Evolutionary conservation across 2,329 filamentous ascomycete species (phyloP).

Genomic region (Aspergillus sergii): DNA sequence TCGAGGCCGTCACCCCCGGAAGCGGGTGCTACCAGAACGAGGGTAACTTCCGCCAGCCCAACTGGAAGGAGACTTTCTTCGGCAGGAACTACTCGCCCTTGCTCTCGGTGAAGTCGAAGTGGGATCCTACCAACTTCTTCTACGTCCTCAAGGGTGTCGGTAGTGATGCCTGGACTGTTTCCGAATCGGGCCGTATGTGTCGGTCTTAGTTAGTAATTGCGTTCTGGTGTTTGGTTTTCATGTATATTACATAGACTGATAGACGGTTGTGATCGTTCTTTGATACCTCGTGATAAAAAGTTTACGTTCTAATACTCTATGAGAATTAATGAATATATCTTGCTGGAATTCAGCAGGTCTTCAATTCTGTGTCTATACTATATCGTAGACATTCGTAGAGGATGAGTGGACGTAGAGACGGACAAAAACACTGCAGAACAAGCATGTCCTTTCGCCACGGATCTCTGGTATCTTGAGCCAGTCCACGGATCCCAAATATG

Average conservation of each 20-base stretch:
- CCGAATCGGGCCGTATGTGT: conserved; percentile 33
- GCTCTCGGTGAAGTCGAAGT: conserved; percentile 43
- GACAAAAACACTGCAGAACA: too few species aligned
- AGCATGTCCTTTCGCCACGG: background rate
- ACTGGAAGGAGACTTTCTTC: conserved; percentile 47
- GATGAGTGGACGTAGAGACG: background rate
- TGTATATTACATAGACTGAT: background rate
- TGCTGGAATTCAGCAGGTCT: background rate
- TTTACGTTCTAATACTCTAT: background rate
- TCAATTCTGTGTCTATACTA: background rate
- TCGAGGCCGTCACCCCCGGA: conserved; percentile 43
- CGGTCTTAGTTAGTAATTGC: conserved; percentile 11
- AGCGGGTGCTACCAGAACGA: conserved; percentile 49
- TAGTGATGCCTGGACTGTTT: conserved; percentile 39
- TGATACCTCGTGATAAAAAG: background rate
- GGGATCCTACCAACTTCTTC: conserved; percentile 46
- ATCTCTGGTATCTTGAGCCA: background rate
- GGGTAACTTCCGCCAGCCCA: conserved; percentile 43
- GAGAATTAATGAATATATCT: background rate
- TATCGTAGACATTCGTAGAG: background rate
- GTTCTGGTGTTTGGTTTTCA: background rate
- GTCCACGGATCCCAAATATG: background rate
- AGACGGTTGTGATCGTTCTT: background rate
- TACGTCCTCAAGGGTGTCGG: conserved; percentile 45
- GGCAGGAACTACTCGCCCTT: conserved; percentile 44